Percentiles rank a stretch among this genome's conserved stretches.
phyloP scores from a whole-genome alignment of 2,329 filamentous ascomycete species.

The Rutstroemia sp. region DNA sequence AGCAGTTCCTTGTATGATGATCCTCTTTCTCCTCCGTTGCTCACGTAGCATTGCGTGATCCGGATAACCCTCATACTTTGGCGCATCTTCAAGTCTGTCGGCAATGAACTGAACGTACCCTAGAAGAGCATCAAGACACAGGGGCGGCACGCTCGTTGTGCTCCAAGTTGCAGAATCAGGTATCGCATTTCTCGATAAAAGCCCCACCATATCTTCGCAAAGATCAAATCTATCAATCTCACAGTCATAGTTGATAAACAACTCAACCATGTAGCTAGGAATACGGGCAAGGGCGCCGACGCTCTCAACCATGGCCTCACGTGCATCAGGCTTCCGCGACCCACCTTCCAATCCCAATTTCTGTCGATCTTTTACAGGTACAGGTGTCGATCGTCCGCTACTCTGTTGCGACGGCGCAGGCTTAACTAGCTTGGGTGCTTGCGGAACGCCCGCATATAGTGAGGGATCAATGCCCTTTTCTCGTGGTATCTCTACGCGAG shows the following conservation, averaged over 20 bases:
- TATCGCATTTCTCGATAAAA: slow-evolving; percentile 88
- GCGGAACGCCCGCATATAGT: slow-evolving; percentile 87
- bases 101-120: slow-evolving; percentile 89
- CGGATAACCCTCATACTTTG: slow-evolving; percentile 57
- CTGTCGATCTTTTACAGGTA: slow-evolving; percentile 85
- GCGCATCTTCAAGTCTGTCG: slow-evolving; percentile 70
- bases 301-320: slow-evolving; percentile 97
- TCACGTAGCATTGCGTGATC: slow-evolving; percentile 57
- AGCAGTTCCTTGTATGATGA: slow-evolving; percentile 78
- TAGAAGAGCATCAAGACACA: slow-evolving; percentile 87
- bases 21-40: slow-evolving; percentile 72
- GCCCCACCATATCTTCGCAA: slow-evolving; percentile 90
- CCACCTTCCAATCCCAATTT: slow-evolving; percentile 90
- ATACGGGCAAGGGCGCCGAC: slow-evolving; percentile 87
- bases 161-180: slow-evolving; percentile 98
- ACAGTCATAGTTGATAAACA: slow-evolving; percentile 98
- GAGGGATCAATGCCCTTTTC: slow-evolving; percentile 86
- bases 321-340: slow-evolving; percentile 83
- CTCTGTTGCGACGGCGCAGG: slow-evolving; percentile 62
- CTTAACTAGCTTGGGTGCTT: slow-evolving; percentile 81
- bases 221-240: slow-evolving; percentile 85
- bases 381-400: slow-evolving; percentile 82
- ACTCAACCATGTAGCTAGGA: slow-evolving; percentile 87
- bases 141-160: slow-evolving; percentile 91
- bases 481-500: slow-evolving; percentile 85